A percentile compares a stretch with the other conserved stretches of the same genome.
phyloP scores from a whole-genome alignment of 2,329 filamentous ascomycete genomes.

The Hirsutella rhossiliensis region DNA sequence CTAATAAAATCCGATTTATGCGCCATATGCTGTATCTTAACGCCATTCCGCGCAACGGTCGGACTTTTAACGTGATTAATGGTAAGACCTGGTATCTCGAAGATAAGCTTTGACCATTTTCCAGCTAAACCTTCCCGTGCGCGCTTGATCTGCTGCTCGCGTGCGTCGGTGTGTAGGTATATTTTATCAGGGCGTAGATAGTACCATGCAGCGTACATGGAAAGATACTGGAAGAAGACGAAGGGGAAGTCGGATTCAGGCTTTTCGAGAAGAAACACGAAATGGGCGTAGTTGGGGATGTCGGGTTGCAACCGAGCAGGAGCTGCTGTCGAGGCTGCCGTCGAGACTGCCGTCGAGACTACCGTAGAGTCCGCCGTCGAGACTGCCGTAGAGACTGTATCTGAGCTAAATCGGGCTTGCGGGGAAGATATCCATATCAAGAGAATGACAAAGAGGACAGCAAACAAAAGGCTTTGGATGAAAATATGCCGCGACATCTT shows the following conservation, averaged over 20 bases:
- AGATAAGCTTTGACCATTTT: slow-evolving; percentile 11
- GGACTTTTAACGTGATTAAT: slow-evolving; percentile 19
- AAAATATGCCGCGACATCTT: too few relatives aligned
- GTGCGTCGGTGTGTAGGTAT: slow-evolving; percentile 15
- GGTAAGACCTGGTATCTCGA: slow-evolving; percentile 9
- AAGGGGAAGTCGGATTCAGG: slow-evolving; percentile 8
- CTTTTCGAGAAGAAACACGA: slow-evolving; percentile 11
- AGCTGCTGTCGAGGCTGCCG: neutral
- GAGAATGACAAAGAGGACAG: too few relatives aligned
- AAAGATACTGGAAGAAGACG: slow-evolving; percentile 13
- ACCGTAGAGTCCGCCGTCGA: neutral
- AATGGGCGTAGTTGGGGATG: slow-evolving; percentile 15
- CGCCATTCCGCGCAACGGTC: slow-evolving; percentile 6
- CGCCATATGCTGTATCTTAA: slow-evolving; percentile 5
- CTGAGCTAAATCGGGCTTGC: too few relatives aligned
- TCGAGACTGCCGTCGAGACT: neutral
- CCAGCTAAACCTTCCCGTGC: slow-evolving; percentile 3
- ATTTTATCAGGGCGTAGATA: slow-evolving; percentile 11
- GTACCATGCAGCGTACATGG: slow-evolving; percentile 10
- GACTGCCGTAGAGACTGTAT: too few relatives aligned
- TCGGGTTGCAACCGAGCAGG: neutral
- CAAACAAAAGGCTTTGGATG: too few relatives aligned
- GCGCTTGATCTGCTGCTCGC: slow-evolving; percentile 2
- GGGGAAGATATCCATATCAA: too few relatives aligned
- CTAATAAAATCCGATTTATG: slow-evolving; percentile 12